Base-by-base conservation (phyloP, 2,329 filamentous ascomycete genomes). In the Teratosphaeria viscida region DNA sequence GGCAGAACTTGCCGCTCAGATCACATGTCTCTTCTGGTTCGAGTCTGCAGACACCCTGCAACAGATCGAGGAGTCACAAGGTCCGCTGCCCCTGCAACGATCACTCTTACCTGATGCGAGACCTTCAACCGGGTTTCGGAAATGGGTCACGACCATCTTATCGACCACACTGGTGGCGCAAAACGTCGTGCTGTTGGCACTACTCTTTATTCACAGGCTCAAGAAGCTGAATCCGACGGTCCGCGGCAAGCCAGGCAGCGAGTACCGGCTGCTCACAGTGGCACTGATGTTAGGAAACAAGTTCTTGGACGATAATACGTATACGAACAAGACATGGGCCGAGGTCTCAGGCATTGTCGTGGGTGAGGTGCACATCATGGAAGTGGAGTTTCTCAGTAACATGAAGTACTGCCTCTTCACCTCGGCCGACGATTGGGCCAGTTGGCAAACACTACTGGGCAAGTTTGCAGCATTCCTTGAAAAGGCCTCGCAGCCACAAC, bases 321-420 rank as follows among this genome's bases (percentile, higher is more conserved):
- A 99, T 75, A 97, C 94, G 43, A 99, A 99, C 78, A 96, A 97
- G 79, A 99, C 94, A 0, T 99, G 94, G 94, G 94, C 92, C 2
- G 94, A 99, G 69, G 94, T 99, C 11, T 97, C 94, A 0, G 89
- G 89, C 53, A 96, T 99, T 62, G 86, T 89, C 1, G 92, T 97
- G 12, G 85, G 88, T 62, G 94, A 99, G 74, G 96, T 99, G 57
- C 94, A 99, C 72, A 88, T 96, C 53, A 99, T 99, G 94, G 94
- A 99, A 73, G 94, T 99, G n/a, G 94, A 99, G 73, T 99, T 99
- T 68, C 79, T 99, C 63, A 96, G 92, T 79, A 97, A 97, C 74
- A 95, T 99, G 87, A 85, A 92, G 69, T 99, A 97, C 75, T 91
- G 90, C 67, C 79, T 99, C 7, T 86, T 92, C 71, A 90, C 90